Evolutionary conservation across 164 flowering plant species (phyloP), one percentile per base, ranked within the genome.

Genomic region (Malania oleifera): DNA sequence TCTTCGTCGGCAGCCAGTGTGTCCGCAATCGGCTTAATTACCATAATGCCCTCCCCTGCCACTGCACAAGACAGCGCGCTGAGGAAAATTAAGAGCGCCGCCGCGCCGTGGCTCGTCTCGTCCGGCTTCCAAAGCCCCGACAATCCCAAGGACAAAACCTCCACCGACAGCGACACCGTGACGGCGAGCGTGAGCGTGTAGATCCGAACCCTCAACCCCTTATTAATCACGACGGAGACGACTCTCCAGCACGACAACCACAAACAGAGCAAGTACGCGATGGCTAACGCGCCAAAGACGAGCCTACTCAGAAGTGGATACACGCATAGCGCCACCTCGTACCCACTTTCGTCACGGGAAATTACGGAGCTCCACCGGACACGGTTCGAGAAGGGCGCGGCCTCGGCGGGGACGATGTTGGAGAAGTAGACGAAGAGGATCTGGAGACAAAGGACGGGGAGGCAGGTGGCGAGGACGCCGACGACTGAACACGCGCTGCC

Each of bases 171-270:
- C 6, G 75, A 37, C 0, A 69, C 7, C 53, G 80, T 11, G 1
- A 83, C 70, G 17, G 84, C 49, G 18, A 57, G 0, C 0, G 71
- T 73, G 7, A 89, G 73, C 40, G 51, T 45, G 52, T 63, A 71
- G 20, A 82, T 74, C 41, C 93, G 70, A 2, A 45, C 24, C 70
- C 83, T 63, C 52, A 86, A 52, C 0, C 70, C 65, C 60, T 84
- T 84, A 67, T 86, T 86, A 45, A 89, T 89, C n/a, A 77, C 96
- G 1, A 81, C 44, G 0, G 79, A 61, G 43, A 73, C 64, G 15
- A 75, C 86, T 41, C 56, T 68, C 77, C 82, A 74, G 34, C 75
- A 74, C 14, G 88, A 78, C 0, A 75, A 5, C 15, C 76, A 17
- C 54, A 89, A 86, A 4, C 59, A 70, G 9, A 78, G 0, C 13